phyloP scores from a whole-genome alignment of 768 basidiomycete species.

The Lentinula sp. region DNA sequence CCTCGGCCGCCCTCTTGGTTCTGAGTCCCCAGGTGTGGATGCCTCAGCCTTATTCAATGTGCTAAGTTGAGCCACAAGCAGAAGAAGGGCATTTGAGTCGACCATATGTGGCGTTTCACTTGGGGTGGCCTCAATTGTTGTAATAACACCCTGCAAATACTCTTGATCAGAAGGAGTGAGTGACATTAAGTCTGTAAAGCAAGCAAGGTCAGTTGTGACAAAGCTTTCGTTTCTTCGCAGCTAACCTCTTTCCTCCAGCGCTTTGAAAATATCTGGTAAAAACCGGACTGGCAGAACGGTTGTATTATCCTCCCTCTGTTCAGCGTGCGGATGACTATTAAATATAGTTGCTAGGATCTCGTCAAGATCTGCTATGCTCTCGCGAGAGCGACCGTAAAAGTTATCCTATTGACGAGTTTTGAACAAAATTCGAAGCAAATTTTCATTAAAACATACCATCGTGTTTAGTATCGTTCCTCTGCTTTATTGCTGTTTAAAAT shows the following conservation, averaged over 20 bases:
- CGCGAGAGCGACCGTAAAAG: slow-evolving; percentile 54
- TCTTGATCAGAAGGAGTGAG: slow-evolving; percentile 57
- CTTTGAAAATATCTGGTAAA: slow-evolving; percentile 63
- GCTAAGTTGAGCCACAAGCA: slow-evolving; percentile 55
- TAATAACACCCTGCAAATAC: slow-evolving; percentile 52
- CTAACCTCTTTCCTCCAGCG: neutral
- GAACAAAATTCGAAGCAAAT: neutral
- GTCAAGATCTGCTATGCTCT: slow-evolving; percentile 69
- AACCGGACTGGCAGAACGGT: slow-evolving; percentile 64
- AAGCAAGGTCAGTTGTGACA: slow-evolving; percentile 37
- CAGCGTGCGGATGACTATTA: slow-evolving; percentile 53
- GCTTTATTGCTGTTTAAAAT: neutral
- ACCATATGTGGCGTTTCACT: slow-evolving; percentile 46
- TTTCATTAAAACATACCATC: neutral
- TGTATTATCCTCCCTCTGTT: slow-evolving; percentile 51
- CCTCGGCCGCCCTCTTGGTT: slow-evolving; percentile 31
- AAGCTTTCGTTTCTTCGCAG: too few relatives aligned
- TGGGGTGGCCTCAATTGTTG: slow-evolving; percentile 42
- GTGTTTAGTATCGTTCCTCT: neutral
- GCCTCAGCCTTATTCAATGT: slow-evolving; percentile 23
- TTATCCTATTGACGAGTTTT: neutral
- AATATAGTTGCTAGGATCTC: slow-evolving; percentile 65
- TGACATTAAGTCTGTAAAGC: slow-evolving; percentile 51
- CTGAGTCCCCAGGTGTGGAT: slow-evolving; percentile 27
- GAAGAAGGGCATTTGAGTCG: slow-evolving; percentile 17